Evolutionary conservation across 2,329 filamentous ascomycete genomes (phyloP).

Genomic region (Xylariaceae sp.): DNA sequence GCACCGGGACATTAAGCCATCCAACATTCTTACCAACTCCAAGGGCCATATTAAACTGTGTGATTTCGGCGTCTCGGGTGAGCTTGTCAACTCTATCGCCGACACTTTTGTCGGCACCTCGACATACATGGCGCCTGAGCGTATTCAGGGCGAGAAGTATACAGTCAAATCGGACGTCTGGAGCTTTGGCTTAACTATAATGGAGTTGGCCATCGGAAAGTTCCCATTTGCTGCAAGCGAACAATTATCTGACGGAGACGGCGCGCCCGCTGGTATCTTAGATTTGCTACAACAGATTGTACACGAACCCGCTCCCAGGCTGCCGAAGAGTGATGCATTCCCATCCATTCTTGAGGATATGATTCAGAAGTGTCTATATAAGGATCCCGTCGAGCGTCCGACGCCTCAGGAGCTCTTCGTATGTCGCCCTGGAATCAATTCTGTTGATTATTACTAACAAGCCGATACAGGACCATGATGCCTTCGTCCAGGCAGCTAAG

Average conservation of each 20-base stretch:
- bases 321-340: constrained; percentile 98
- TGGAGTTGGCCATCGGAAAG: constrained; percentile 97
- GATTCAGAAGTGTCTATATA: constrained; percentile 93
- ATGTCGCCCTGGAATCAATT: constrained; percentile 46
- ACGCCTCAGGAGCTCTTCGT: constrained; percentile 94
- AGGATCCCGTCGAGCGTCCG: constrained; percentile 85
- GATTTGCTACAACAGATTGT: constrained; percentile 97
- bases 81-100: constrained; percentile 96
- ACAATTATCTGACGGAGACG: constrained; percentile 73
- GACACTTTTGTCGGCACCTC: constrained; percentile 98
- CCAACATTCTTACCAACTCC: constrained; percentile 96
- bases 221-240: constrained; percentile 88
- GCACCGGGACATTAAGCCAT: constrained; percentile 98
- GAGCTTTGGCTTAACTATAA: constrained; percentile 94
- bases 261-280: constrained; percentile 90
- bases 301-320: constrained; percentile 88
- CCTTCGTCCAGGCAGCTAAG: constrained; percentile 95
- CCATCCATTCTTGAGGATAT: constrained; percentile 94
- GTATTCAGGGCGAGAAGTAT: constrained; percentile 96
- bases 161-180: constrained; percentile 98
- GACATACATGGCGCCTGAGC: constrained; percentile 98
- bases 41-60: constrained; percentile 94
- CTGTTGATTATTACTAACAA: constrained; percentile 33
- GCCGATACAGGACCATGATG: constrained; percentile 75
- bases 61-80: constrained; percentile 98